Base-by-base conservation (phyloP, 371 early-diverging fungal species). In the Lichtheimia corymbifera region DNA sequence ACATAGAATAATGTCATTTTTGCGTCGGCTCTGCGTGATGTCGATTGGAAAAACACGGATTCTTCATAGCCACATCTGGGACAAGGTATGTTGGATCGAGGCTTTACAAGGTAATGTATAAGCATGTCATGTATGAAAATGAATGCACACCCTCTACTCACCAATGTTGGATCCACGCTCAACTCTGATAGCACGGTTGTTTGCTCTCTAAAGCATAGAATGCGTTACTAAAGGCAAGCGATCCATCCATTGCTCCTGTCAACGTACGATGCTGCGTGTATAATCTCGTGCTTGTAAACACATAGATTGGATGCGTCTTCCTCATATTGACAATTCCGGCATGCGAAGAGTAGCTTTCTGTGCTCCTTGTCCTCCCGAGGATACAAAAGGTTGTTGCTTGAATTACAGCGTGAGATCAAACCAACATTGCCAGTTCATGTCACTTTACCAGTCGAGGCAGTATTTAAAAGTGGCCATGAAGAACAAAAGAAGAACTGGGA, bases 311-410 rank as follows among this genome's bases (percentile, higher is more conserved):
- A 85, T 15, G 96, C 89, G 56, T 87, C 89, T 67, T 97, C 98
- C 65, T 90, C 81, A 68, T 92, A 90, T 44, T 88, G 88, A 75
- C 98, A 98, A 79, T 96, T 95, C 61, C 96, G 90, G 80, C 98
- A 99, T n/a, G 92, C 93, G 68, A 90, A 91, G 71, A 91, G 74
- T 43, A 99, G 80, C 51, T 64, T 73, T 55, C 88, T 79, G 56
- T 67, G 77, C 11, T 61, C 68, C 44, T 84, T 79, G 67, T 99
- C 96, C 75, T 96, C 97, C 77, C 92, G 87, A 41, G 99, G 99
- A 80, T 98, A 98, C 63, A 99, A 80, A 83, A 98, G 83, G 71
- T 98, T 97, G 84, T 92, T 92, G 83, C 99, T 87, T 5, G 35
- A 35, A 55, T 49, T 18, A 59, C 2, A 47, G 25, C 7, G 35